Evolutionary conservation across 768 basidiomycete species (phyloP).

Genomic region (Omphalotus guepiniiformis): DNA sequence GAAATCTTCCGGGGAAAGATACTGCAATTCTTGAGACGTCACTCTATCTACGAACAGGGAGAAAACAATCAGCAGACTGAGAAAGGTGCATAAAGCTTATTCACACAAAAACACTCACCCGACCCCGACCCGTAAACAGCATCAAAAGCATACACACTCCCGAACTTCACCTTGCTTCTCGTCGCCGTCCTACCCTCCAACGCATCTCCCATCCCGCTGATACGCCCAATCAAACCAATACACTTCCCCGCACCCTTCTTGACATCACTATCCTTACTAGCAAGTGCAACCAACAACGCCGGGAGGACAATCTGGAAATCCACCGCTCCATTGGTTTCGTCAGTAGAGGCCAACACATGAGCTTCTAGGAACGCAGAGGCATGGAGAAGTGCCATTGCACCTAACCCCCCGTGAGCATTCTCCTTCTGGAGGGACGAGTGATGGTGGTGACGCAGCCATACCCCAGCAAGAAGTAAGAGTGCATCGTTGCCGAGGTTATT

Average conservation of each 20-base stretch:
- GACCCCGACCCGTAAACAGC: conserved; percentile 65
- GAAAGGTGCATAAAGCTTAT: too few species aligned
- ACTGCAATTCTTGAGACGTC: conserved; percentile 63
- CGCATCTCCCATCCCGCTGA: not conserved
- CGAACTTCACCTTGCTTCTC: conserved; percentile 39
- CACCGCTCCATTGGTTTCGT: conserved; percentile 43
- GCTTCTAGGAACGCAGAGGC: conserved; percentile 79
- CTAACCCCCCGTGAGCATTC: conserved; percentile 28
- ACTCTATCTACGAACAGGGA: conserved; percentile 10
- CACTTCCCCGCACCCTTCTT: conserved; percentile 54
- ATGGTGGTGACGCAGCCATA: conserved; percentile 41
- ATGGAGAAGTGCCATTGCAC: conserved; percentile 64
- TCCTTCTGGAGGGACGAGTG: conserved; percentile 17
- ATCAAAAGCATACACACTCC: conserved; percentile 68
- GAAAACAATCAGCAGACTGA: not conserved
- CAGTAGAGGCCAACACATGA: conserved; percentile 57
- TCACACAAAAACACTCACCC: conserved; percentile 14
- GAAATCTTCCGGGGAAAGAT: conserved; percentile 62
- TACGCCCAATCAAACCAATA: conserved; percentile 40
- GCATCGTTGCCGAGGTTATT: conserved; percentile 63
- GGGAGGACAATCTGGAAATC: conserved; percentile 85
- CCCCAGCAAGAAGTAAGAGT: conserved; percentile 74
- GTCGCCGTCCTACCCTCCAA: conserved; percentile 28
- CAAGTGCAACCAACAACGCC: conserved; percentile 58
- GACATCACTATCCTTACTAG: conserved; percentile 36